A percentile compares a stretch with the other conserved stretches of the same genome.
Conservation (phyloP, 345 rosid species). For the Theobroma cacao region DNA sequence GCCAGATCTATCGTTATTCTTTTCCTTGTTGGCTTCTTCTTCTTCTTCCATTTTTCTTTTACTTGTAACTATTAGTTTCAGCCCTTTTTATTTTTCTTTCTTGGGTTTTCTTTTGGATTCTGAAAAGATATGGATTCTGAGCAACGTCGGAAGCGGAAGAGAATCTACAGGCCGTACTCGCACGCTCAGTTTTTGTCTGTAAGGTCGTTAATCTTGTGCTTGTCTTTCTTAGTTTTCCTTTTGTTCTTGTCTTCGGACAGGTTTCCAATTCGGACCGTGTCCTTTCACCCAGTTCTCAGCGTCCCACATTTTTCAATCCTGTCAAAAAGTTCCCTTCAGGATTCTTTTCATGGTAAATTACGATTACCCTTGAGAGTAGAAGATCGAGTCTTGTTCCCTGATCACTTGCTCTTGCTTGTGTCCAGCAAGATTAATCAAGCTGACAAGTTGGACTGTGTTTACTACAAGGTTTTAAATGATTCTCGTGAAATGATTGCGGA, state of each 20-base stretch:
- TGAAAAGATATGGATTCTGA: constrained; percentile 62
- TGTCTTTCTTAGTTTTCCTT: constrained; percentile 60
- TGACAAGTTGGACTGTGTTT: constrained; percentile 59
- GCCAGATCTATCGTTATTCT: not conserved
- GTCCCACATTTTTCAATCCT: constrained; percentile 50
- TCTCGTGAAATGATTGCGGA: constrained; percentile 10
- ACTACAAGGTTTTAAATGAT: constrained; percentile 20
- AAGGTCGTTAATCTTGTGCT: constrained; percentile 50
- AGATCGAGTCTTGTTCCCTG: constrained; percentile 74
- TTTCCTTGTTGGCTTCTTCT: not conserved
- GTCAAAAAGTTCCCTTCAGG: constrained; percentile 44
- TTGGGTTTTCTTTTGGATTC: not conserved
- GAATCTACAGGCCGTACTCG: constrained; percentile 37
- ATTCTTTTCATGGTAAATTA: constrained; percentile 30
- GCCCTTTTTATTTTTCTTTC: not conserved
- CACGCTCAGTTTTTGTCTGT: constrained; percentile 42
- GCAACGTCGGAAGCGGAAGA: constrained; percentile 81
- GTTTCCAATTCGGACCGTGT: constrained; percentile 38
- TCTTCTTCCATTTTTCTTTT: not conserved
- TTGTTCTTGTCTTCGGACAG: constrained; percentile 63
- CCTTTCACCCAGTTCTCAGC: constrained; percentile 61
- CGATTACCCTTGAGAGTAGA: constrained; percentile 40
- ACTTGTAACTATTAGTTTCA: not conserved
- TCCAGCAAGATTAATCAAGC: constrained; percentile 27
- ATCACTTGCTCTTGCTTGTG: constrained; percentile 65